Base-by-base conservation (phyloP, 331 rosid species). In the Pyrus hybrid region DNA sequence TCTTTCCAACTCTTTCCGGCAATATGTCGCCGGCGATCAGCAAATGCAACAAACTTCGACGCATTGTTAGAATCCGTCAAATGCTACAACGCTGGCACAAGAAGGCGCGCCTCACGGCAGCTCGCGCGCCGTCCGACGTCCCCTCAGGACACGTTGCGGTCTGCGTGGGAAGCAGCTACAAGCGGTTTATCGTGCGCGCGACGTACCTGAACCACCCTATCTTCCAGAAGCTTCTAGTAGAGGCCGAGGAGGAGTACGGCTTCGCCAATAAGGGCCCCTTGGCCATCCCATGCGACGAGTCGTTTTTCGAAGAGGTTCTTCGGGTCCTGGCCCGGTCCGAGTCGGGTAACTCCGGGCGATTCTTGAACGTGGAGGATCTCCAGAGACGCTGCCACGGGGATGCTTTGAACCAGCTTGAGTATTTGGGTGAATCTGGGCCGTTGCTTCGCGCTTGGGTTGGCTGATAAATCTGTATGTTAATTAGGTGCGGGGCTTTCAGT, bases 171-270 rank as follows among this genome's bases (percentile, higher is more conserved):
- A 87, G 81, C 20, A 90, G 78, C 25, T 72, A 63, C 81, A 79
- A 82, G 83, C 86, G 98, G 73, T 94, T 82, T 72, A 65, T 94
- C 41, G 90, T 94, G 70, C 93, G 89, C 14, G 91, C 97, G 5
- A 83, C 87, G 26, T 72, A 88, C 82, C 80, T 94, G 84, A 94
- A 94, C 84, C 98, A 94, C 74, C 98, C 97, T 3, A 76, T 94
- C 83, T 94, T 94, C 89, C 79, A 83, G 84, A 86, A 76, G 81
- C 96, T 94, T 70, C 93, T 94, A 13, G 69, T 51, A 5, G 68
- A 84, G n/a, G 97, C 97, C 30, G 98, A 91, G 47, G 98, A 94
- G 29, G 97, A 94, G 79, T 94, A 94, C 83, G 98, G 98, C 1
- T 94, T 91, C 77, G 77, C 91, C 53, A 90, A 87, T 87, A 75